A percentile compares a stretch with the other conserved stretches of the same genome.
phyloP scores from a whole-genome alignment of 352 stramenopile genomes.

The Globisporangium abappressorium region DNA sequence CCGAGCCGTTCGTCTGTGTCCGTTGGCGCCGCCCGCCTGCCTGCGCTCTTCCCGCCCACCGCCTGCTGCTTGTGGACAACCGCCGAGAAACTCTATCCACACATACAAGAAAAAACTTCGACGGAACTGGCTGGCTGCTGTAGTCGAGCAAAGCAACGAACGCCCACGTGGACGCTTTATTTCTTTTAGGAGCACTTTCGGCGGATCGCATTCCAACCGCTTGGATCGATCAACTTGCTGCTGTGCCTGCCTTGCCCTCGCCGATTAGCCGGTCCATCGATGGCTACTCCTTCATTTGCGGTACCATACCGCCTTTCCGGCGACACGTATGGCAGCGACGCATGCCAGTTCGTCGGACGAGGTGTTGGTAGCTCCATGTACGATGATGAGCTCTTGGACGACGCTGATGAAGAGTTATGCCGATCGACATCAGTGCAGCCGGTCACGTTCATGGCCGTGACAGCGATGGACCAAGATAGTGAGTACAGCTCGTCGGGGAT shows the following conservation, averaged over 20 bases:
- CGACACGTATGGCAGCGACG: conserved; percentile 16
- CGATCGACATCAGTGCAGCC: conserved; percentile 44
- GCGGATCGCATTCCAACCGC: conserved; percentile 4
- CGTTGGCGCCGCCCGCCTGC: not conserved
- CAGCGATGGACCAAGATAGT: conserved; percentile 14
- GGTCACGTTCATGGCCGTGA: conserved; percentile 10
- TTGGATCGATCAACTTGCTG: not conserved
- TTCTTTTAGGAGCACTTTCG: not conserved
- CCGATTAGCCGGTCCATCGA: conserved; percentile 3
- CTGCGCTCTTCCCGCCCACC: not conserved
- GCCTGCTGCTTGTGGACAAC: not conserved
- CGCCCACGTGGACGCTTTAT: conserved; percentile 9
- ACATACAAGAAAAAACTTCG: not conserved
- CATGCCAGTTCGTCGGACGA: conserved; percentile 47
- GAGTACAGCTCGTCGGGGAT: conserved; percentile 10
- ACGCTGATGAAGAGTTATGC: conserved; percentile 36
- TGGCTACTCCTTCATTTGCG: conserved; percentile 19
- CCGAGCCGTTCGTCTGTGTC: not conserved
- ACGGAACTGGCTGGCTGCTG: not conserved
- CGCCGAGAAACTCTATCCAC: conserved; percentile 7
- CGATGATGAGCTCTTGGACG: conserved; percentile 54
- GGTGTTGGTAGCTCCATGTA: conserved; percentile 38
- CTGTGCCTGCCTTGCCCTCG: not conserved
- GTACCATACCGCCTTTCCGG: conserved; percentile 12
- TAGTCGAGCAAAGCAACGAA: not conserved